Conservation (phyloP, 2,329 filamentous ascomycete species). For the Teratosphaeria zuluensis region DNA sequence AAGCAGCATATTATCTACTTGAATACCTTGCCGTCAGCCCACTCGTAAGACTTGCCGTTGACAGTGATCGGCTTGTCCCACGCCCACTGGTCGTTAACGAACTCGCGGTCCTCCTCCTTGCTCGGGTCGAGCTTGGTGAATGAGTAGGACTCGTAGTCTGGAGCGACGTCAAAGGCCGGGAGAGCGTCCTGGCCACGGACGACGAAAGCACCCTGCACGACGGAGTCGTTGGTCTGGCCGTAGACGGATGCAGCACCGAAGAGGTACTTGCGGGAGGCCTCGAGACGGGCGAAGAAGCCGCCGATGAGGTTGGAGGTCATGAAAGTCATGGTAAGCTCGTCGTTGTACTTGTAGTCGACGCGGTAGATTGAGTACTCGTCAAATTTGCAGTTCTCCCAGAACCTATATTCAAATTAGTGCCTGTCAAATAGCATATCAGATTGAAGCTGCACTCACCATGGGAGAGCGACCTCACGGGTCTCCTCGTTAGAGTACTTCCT, state of each 20-base stretch:
- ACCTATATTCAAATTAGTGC: constrained; percentile 29
- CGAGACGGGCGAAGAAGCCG: constrained; percentile 95
- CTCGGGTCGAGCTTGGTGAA: constrained; percentile 93
- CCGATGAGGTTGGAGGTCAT: constrained; percentile 98
- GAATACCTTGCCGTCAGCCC: constrained; percentile 95
- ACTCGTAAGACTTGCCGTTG: constrained; percentile 79
- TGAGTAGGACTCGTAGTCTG: constrained; percentile 91
- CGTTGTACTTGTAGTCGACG: constrained; percentile 97
- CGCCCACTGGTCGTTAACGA: constrained; percentile 77
- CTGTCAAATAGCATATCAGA: background rate
- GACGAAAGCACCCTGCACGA: constrained; percentile 89
- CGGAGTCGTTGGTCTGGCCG: constrained; percentile 76
- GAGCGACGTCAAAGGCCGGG: constrained; percentile 91
- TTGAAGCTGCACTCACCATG: constrained; percentile 48
- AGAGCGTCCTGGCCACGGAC: constrained; percentile 80
- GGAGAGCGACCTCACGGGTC: constrained; percentile 67
- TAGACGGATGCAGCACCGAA: constrained; percentile 88
- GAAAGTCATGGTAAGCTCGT: constrained; percentile 94
- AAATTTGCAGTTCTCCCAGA: constrained; percentile 93
- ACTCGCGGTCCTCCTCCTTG: constrained; percentile 75
- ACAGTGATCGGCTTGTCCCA: constrained; percentile 79
- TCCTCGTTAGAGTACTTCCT: constrained; percentile 97
- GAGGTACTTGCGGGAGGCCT: constrained; percentile 95
- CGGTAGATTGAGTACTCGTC: constrained; percentile 95
- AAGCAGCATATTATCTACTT: constrained; percentile 56